Evolutionary conservation across 2,329 filamentous ascomycete genomes (phyloP).

Genomic region (Pseudogymnoascus sp.): DNA sequence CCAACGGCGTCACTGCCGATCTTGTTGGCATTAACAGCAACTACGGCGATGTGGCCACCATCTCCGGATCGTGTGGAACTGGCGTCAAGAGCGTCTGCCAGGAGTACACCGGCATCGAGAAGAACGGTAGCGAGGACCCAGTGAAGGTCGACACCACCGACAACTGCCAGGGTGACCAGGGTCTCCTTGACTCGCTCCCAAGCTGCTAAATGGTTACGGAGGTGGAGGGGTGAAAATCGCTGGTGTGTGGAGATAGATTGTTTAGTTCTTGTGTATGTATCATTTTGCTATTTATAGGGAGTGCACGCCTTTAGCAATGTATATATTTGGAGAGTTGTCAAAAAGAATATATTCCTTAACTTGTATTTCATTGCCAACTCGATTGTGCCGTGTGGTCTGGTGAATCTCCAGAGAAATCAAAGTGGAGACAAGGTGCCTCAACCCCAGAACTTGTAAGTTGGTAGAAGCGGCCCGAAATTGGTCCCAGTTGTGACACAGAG

Average conservation of each 20-base stretch:
- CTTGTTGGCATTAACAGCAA: slow-evolving; percentile 33
- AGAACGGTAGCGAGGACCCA: slow-evolving; percentile 10
- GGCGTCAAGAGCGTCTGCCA: slow-evolving; percentile 17
- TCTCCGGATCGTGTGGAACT: slow-evolving; percentile 18
- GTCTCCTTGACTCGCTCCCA: slow-evolving; percentile 10
- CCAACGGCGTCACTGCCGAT: slow-evolving; percentile 22
- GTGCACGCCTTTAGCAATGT: slow-evolving; percentile 5
- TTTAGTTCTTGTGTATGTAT: slow-evolving; percentile 4
- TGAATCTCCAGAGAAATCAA: background rate
- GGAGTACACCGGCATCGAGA: slow-evolving; percentile 18
- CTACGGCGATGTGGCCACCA: slow-evolving; percentile 30
- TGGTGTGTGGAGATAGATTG: background rate
- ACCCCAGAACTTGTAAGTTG: background rate
- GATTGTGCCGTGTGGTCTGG: background rate
- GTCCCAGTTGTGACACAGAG: background rate
- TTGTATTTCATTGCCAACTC: background rate
- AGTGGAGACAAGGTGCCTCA: background rate
- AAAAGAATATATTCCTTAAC: background rate
- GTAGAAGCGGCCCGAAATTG: background rate
- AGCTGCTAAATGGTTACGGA: slow-evolving; percentile 11
- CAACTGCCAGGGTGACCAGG: slow-evolving; percentile 13
- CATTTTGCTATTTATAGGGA: background rate
- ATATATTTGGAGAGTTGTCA: background rate
- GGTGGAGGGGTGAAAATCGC: background rate
- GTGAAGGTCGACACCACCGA: slow-evolving; percentile 10